Conservation (phyloP, 2,329 filamentous ascomycete species). For the Trichophyton simii region DNA sequence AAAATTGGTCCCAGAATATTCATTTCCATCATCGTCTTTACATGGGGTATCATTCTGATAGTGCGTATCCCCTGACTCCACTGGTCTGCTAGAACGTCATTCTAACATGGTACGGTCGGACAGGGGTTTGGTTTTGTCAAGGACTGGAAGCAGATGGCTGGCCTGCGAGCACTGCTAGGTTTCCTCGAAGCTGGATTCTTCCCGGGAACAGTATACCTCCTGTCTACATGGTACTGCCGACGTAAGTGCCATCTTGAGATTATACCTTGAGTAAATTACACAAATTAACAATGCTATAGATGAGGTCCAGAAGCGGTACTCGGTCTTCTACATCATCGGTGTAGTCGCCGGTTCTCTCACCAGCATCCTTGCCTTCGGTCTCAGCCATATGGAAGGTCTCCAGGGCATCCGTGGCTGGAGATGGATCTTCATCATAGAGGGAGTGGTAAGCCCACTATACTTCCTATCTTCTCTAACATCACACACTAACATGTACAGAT, state of each 20-base stretch:
- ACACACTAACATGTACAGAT: slow-evolving; percentile 11
- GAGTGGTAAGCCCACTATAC: slow-evolving; percentile 17
- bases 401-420: slow-evolving; percentile 36
- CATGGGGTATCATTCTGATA: slow-evolving; percentile 18
- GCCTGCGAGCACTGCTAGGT: slow-evolving; percentile 41
- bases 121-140: slow-evolving; percentile 19
- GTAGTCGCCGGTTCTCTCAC: slow-evolving; percentile 37
- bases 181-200: slow-evolving; percentile 56
- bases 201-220: slow-evolving; percentile 55
- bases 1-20: slow-evolving; percentile 41
- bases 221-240: slow-evolving; percentile 59
- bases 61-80: slow-evolving; percentile 4
- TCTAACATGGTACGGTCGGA: background rate
- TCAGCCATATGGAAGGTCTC: slow-evolving; percentile 32
- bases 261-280: background rate
- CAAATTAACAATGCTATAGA: slow-evolving; percentile 3
- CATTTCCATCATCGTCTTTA: slow-evolving; percentile 14
- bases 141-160: slow-evolving; percentile 18
- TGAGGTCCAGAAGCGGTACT: slow-evolving; percentile 30
- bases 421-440: slow-evolving; percentile 47
- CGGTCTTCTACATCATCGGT: slow-evolving; percentile 40
- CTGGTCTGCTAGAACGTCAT: background rate
- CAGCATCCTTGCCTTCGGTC: slow-evolving; percentile 35
- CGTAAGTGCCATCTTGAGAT: slow-evolving; percentile 6
- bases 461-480: background rate